Evolutionary conservation across 2,329 filamentous ascomycete genomes (phyloP), one percentile per base, ranked within the genome.

Genomic region (Aureobasidium sp.): DNA sequence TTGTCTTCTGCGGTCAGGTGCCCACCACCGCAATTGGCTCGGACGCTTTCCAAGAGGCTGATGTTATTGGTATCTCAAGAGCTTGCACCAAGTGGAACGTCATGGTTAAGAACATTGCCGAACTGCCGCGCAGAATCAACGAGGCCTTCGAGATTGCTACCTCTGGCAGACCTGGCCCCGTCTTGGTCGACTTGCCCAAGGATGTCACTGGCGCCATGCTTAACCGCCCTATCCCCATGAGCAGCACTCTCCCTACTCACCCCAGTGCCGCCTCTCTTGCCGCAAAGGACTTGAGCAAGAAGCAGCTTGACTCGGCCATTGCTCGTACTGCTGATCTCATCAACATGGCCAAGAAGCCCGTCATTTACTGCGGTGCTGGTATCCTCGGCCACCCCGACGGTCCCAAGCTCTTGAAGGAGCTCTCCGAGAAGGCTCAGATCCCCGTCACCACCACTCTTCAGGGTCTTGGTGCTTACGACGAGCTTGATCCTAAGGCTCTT

Each of bases 21-120:
- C 82, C 86, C 8, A 97, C 93, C 39, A 86, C 83, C 51, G 89
- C 91, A 61, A 97, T 97, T 75, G 94, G 94, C 65, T 95, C 89
- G 66, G 93, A 97, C 74, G 91, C 91, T 62, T 97, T 97, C 83
- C 94, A 99, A 75, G 94, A 97, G 78, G 92, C 91, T 63, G 94
- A 99, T 72, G 87, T 96, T 39, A 82, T 97, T 64, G 93, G 93
- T 68, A 97, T 99, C 75, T 96, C 91, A 37, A 85, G 93, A 71
- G 87, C 92, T 23, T 97, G 92, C 82, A 97, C 92, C 68, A 97
- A 97, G 80, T 99, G 94, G 94, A 97, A 97, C 70, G 91, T 96
- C 64, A 95, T 97, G 91, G 91, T 97, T 53, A 97, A 95, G 83
- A 93, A 88, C 74, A 87, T 96, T 61, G 91, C 90, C 56, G 94